Conservation (phyloP, 179 eudicot species). For the Patellifolia procumbens region DNA sequence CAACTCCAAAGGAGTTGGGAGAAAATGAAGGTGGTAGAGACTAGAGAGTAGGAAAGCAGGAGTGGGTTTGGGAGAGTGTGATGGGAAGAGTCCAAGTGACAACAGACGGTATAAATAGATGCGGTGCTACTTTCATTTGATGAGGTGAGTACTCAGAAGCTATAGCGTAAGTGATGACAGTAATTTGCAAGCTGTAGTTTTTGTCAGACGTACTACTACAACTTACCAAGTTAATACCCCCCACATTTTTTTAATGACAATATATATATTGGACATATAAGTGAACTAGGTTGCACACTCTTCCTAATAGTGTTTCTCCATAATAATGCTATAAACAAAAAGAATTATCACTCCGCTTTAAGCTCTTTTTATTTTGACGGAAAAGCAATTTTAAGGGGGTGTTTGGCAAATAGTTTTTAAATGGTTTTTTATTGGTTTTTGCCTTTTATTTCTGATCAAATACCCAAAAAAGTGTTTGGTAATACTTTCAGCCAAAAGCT, state of each 20-base stretch:
- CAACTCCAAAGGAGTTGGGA: slow-evolving; percentile 16
- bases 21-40: background rate
- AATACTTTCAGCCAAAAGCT: no score
- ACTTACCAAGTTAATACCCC: background rate
- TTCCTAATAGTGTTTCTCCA: no score
- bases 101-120: slow-evolving; percentile 22
- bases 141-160: background rate
- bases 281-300: no score
- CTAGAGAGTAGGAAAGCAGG: background rate
- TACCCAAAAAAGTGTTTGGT: no score
- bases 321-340: no score
- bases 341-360: no score
- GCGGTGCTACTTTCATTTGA: background rate
- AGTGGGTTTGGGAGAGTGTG: background rate
- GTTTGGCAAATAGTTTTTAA: no score
- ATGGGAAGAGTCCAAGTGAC: background rate
- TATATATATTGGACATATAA: no score
- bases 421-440: no score
- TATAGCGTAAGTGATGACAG: slow-evolving; percentile 11
- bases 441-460: no score
- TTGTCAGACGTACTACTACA: slow-evolving; percentile 6
- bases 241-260: background rate
- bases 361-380: no score
- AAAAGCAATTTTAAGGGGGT: no score
- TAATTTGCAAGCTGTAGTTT: slow-evolving; percentile 32